Evolutionary conservation across 2,329 filamentous ascomycete genomes (phyloP).

Genomic region (Penicillium hesseltinei): DNA sequence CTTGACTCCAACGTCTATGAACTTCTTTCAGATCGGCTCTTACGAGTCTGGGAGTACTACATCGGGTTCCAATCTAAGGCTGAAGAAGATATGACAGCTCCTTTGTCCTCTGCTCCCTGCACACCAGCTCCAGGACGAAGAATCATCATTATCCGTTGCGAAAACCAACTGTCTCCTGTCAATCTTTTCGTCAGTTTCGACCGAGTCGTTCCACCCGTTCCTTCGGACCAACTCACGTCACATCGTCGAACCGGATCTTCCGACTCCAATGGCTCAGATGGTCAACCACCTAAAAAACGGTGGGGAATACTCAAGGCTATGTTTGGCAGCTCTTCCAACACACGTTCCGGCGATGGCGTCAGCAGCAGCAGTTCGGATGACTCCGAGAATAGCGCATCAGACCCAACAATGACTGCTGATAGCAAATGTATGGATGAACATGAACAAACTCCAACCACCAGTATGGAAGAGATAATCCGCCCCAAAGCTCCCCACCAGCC

Average conservation of each 20-base stretch:
- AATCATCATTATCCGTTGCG: slow-evolving; percentile 84
- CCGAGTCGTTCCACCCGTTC: slow-evolving; percentile 50
- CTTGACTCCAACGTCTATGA: slow-evolving; percentile 70
- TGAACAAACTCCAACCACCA: slow-evolving; percentile 21
- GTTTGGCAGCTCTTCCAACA: slow-evolving; percentile 47
- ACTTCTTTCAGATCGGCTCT: slow-evolving; percentile 65
- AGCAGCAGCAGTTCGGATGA: slow-evolving; percentile 42
- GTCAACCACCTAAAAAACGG: slow-evolving; percentile 38
- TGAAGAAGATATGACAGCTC: slow-evolving; percentile 54
- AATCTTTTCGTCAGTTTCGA: slow-evolving; percentile 63
- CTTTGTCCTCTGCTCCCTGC: slow-evolving; percentile 75
- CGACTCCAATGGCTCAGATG: slow-evolving; percentile 27
- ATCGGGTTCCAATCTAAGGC: slow-evolving; percentile 69
- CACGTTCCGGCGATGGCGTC: slow-evolving; percentile 45
- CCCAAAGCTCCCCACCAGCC: slow-evolving; percentile 51
- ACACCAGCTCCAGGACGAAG: slow-evolving; percentile 80
- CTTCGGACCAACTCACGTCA: slow-evolving; percentile 30
- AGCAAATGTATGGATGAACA: slow-evolving; percentile 30
- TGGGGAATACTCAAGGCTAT: slow-evolving; percentile 54
- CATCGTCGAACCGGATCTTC: slow-evolving; percentile 39
- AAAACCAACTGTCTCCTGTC: slow-evolving; percentile 56
- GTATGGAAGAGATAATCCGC: slow-evolving; percentile 27
- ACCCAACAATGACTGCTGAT: slow-evolving; percentile 26
- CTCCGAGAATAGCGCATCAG: slow-evolving; percentile 29
- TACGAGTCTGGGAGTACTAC: slow-evolving; percentile 75